Conservation (phyloP, 2,329 filamentous ascomycete genomes). For the Rachicladosporium sp. region DNA sequence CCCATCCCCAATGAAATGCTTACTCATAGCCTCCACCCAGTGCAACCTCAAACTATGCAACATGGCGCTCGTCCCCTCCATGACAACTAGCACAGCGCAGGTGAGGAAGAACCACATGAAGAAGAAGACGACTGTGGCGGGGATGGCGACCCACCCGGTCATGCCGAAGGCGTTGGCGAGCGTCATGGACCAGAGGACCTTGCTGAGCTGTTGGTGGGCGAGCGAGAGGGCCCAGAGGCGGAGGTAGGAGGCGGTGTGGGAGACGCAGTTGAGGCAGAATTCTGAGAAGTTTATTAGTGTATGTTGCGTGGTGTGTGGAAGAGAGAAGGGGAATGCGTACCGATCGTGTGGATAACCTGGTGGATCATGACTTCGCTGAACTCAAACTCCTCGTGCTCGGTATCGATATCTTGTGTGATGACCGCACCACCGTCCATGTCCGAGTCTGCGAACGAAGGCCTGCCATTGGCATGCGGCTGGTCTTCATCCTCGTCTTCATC, state of each 20-base stretch:
- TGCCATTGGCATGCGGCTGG: constrained; percentile 47
- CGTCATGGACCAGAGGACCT: constrained; percentile 95
- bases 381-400: constrained; percentile 89
- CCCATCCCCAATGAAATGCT: constrained; percentile 87
- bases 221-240: constrained; percentile 96
- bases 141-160: constrained; percentile 50
- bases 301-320: constrained; percentile 18
- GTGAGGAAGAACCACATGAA: constrained; percentile 82
- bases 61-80: constrained; percentile 96
- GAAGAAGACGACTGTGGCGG: constrained; percentile 74
- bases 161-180: constrained; percentile 61
- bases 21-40: constrained; percentile 97
- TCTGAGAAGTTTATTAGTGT: constrained; percentile 33
- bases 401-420: constrained; percentile 68
- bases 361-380: constrained; percentile 98
- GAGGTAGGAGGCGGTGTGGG: constrained; percentile 95
- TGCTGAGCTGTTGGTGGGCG: constrained; percentile 92
- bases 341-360: constrained; percentile 91
- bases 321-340: too few relatives aligned
- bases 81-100: constrained; percentile 70
- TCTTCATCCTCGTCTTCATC: constrained; percentile 74
- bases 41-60: constrained; percentile 81
- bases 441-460: constrained; percentile 49
- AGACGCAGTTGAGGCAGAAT: constrained; percentile 98
- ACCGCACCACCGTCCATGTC: constrained; percentile 76